Percentiles rank a stretch among this genome's conserved stretches.
phyloP scores from a whole-genome alignment of 2,329 filamentous ascomycete species.

The Alternaria sp. region DNA sequence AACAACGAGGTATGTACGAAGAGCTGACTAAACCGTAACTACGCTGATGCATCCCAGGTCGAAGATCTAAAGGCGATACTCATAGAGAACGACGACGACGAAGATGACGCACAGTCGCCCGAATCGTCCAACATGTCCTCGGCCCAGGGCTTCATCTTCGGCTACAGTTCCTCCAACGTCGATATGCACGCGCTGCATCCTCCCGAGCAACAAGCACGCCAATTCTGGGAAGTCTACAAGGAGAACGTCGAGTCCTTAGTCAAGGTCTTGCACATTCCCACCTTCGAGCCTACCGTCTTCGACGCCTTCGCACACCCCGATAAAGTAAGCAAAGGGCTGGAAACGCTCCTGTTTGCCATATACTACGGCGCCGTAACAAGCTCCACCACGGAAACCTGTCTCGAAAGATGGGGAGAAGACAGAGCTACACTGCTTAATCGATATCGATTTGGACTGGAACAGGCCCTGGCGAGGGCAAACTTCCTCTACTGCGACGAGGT shows the following conservation, averaged over 20 bases:
- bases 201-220: slow-evolving; percentile 65
- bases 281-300: slow-evolving; percentile 66
- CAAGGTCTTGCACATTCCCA: slow-evolving; percentile 74
- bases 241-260: slow-evolving; percentile 77
- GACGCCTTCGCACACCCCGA: slow-evolving; percentile 66
- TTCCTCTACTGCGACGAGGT: slow-evolving; percentile 68
- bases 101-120: slow-evolving; percentile 59
- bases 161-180: slow-evolving; percentile 73
- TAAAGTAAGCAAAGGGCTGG: slow-evolving; percentile 63
- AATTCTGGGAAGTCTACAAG: slow-evolving; percentile 73
- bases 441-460: slow-evolving; percentile 69
- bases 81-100: slow-evolving; percentile 66
- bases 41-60: slow-evolving; percentile 50
- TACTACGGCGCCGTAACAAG: slow-evolving; percentile 66
- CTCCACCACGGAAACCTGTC: slow-evolving; percentile 56
- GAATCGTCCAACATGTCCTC: slow-evolving; percentile 43
- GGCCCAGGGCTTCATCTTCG: slow-evolving; percentile 76
- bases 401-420: slow-evolving; percentile 58
- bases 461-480: slow-evolving; percentile 67
- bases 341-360: slow-evolving; percentile 67
- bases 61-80: slow-evolving; percentile 68
- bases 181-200: slow-evolving; percentile 71
- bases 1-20: slow-evolving; percentile 69
- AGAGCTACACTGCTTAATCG: slow-evolving; percentile 57
- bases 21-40: neutral